Conservation (phyloP, 192 early-diverging fungal species). For the Gonapodya sp. region DNA sequence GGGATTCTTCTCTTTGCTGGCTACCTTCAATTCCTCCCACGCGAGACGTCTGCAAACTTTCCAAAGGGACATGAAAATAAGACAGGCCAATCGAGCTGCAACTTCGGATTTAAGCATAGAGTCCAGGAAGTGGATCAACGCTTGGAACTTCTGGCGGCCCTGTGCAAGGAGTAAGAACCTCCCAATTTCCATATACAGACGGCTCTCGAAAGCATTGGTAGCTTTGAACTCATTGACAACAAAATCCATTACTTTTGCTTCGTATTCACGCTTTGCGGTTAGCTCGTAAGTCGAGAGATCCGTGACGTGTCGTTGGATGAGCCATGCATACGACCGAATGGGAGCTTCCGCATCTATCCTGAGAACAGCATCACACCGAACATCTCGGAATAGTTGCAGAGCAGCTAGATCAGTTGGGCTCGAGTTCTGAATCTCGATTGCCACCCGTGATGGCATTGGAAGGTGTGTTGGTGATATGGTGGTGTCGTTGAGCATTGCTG, state of each 20-base stretch:
- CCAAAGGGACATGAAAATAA: slow-evolving; percentile 23
- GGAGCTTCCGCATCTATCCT: neutral
- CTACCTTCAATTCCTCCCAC: slow-evolving; percentile 25
- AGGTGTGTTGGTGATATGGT: neutral
- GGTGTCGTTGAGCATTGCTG: slow-evolving; percentile 10
- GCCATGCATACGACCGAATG: neutral
- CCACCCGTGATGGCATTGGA: slow-evolving; percentile 21
- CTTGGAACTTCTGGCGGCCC: slow-evolving; percentile 13
- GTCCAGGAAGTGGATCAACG: slow-evolving; percentile 10
- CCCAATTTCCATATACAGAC: slow-evolving; percentile 8
- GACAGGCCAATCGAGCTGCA: slow-evolving; percentile 13
- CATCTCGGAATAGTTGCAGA: slow-evolving; percentile 14
- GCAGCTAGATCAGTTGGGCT: slow-evolving; percentile 17
- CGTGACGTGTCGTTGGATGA: neutral
- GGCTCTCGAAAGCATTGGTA: neutral
- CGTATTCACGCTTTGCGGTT: neutral
- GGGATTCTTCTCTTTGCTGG: slow-evolving; percentile 25
- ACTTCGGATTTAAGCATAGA: neutral
- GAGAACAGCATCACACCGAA: neutral
- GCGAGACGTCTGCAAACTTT: slow-evolving; percentile 27
- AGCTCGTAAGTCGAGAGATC: neutral
- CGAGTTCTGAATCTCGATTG: slow-evolving; percentile 16
- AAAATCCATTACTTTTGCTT: slow-evolving; percentile 12
- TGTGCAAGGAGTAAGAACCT: slow-evolving; percentile 12
- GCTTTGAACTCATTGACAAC: slow-evolving; percentile 19